Evolutionary conservation across 345 rosid species (phyloP), one percentile per base, ranked within the genome.

Genomic region (Euphorbia tirucalli): DNA sequence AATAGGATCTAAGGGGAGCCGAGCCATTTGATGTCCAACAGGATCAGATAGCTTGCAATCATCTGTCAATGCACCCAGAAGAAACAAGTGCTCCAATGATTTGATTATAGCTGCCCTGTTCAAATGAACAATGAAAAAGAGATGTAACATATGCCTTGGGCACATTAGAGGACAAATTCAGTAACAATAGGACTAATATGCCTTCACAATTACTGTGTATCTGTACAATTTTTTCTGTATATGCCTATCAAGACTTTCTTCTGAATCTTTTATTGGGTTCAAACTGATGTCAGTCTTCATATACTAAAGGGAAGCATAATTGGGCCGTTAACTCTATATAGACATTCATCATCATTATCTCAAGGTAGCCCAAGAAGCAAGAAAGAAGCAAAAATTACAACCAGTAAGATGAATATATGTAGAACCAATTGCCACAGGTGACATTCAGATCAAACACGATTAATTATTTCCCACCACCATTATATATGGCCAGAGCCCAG

Each of bases 41-140:
- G 97, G 98, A 77, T 88, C 80, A 14, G 90, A 87, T 67, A 94
- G 78, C 82, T 92, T 89, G 74, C 93, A 85, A 24, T 92, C 98
- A 79, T 90, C 95, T 4, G 94, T 85, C 78, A 91, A 84, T 78
- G 98, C 97, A 74, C 96, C 97, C 37, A 93, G 88, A 84, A 87
- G 75, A 49, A 74, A 84, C 81, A 93, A 78, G 64, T 93, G 90
- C 77, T 85, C 96, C 87, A 93, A 69, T 19, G 98, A 93, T 78
- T 87, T 91, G 77, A 87, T 64, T 21, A 93, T 88, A 58, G 97
- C 73, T 54, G 83, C 80, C 87, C 98, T 91, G 91, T 79, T 81
- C 71, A 78, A 81, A 79, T 68, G 68, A 68, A 63, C 55, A 27
- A 68, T 5, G n/a, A 75, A 73, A 68, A 44, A 52, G 43, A 31